These are phyloP conservation scores for Hysterangium stoloniferum DNA, from an alignment of 768 basidiomycete species.

Conservation along the genomic window DNA sequence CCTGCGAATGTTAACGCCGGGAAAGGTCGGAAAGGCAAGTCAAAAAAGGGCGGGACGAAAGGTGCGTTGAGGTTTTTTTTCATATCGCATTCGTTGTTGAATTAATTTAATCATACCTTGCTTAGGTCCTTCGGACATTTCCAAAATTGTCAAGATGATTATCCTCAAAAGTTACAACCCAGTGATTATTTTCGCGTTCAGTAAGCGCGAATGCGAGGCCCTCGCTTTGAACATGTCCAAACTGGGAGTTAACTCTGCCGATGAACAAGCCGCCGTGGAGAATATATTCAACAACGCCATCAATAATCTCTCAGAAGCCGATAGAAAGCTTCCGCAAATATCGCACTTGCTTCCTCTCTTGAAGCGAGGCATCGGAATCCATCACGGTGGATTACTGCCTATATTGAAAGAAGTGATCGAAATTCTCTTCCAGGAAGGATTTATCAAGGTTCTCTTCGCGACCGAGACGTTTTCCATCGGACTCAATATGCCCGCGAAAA, in stretches of 20 bases:
- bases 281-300: slow-evolving; percentile 95
- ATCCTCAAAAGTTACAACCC: slow-evolving; percentile 97
- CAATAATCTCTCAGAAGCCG: slow-evolving; percentile 76
- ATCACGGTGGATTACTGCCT: slow-evolving; percentile 95
- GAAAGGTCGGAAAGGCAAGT: slow-evolving; percentile 86
- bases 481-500: slow-evolving; percentile 99
- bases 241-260: slow-evolving; percentile 87
- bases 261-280: slow-evolving; percentile 81
- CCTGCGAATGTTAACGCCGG: slow-evolving; percentile 82
- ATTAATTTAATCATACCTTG: background rate
- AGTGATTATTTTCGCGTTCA: slow-evolving; percentile 97
- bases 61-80: slow-evolving; percentile 36
- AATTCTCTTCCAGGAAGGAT: slow-evolving; percentile 95
- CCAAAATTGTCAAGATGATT: slow-evolving; percentile 97
- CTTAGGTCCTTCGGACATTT: slow-evolving; percentile 84
- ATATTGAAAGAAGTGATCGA: slow-evolving; percentile 99
- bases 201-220: slow-evolving; percentile 94
- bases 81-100: background rate
- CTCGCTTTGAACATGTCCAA: slow-evolving; percentile 91
- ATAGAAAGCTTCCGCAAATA: slow-evolving; percentile 89
- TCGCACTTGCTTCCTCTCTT: slow-evolving; percentile 86
- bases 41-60: slow-evolving; percentile 92
- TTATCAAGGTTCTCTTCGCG: slow-evolving; percentile 97
- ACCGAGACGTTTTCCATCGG: slow-evolving; percentile 99
- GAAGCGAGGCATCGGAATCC: slow-evolving; percentile 93